Evolutionary conservation across 1,284 basidiomycete species (phyloP).

Genomic region (Cutaneotrichosporon mucoides): DNA sequence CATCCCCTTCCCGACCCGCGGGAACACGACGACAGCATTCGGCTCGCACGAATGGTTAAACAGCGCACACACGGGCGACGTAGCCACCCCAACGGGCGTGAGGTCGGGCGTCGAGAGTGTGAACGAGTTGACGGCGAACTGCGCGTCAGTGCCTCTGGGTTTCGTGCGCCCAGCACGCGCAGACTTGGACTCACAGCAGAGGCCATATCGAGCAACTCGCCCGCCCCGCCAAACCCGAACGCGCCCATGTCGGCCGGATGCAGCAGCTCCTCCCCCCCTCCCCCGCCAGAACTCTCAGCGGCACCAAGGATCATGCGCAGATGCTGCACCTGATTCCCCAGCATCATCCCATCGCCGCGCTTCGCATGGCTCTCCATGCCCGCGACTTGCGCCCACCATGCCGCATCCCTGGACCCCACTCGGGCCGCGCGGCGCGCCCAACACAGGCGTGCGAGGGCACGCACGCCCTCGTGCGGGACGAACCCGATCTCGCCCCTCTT

Average conservation of each 20-base stretch:
- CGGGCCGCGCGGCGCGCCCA: conserved; percentile 63
- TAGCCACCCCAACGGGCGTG: conserved; percentile 70
- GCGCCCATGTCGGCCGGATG: conserved; percentile 34
- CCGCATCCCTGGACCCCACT: conserved; percentile 47
- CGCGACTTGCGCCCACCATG: conserved; percentile 63
- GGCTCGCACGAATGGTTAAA: conserved; percentile 89
- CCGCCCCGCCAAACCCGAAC: conserved; percentile 36
- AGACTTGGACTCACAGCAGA: conserved; percentile 32
- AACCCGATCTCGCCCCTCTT: conserved; percentile 30
- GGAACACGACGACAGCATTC: conserved; percentile 86
- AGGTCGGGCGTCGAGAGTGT: conserved; percentile 71
- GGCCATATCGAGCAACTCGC: conserved; percentile 38
- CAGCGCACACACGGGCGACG: conserved; percentile 73
- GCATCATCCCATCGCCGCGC: conserved; percentile 21
- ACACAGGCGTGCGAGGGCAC: conserved; percentile 69
- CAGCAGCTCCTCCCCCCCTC: conserved; percentile 10
- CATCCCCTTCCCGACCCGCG: conserved; percentile 55
- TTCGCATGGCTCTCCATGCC: conserved; percentile 61
- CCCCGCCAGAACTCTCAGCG: conserved; percentile 1
- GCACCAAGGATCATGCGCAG: conserved; percentile 41
- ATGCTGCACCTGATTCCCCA: conserved; percentile 36
- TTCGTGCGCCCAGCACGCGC: not conserved
- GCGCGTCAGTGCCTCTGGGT: not conserved
- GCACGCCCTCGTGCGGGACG: conserved; percentile 64
- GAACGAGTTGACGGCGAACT: conserved; percentile 88